These are phyloP conservation scores for Candida golubevii DNA, from an alignment of 805 yeast genomes.

Conservation along the genomic window DNA sequence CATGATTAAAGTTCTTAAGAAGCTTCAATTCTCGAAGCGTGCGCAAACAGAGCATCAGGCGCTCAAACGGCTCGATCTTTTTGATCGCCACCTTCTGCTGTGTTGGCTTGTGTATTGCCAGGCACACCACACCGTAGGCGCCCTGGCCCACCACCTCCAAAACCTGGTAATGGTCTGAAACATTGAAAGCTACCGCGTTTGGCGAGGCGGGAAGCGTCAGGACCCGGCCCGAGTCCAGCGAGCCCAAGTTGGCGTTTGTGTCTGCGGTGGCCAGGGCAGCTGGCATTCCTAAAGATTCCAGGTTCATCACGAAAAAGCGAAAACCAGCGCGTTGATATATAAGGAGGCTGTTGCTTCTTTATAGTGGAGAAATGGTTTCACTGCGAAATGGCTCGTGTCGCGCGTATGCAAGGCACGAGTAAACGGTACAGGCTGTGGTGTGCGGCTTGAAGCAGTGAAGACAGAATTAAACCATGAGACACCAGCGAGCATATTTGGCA, in stretches of 20 bases:
- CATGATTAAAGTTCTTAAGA: conserved; percentile 86
- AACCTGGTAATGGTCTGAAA: conserved; percentile 81
- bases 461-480: neutral
- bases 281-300: conserved; percentile 1
- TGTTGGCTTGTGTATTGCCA: conserved; percentile 82
- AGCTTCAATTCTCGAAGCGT: conserved; percentile 87
- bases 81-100: conserved; percentile 92
- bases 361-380: conserved; percentile 3
- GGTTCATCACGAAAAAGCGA: neutral
- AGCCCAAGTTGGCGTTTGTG: neutral
- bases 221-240: too few species aligned
- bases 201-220: neutral
- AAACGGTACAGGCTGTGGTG: neutral
- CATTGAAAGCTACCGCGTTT: conserved; percentile 58
- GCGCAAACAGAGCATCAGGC: conserved; percentile 82
- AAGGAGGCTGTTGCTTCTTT: neutral
- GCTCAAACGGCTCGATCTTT: conserved; percentile 87
- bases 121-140: conserved; percentile 91
- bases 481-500: neutral
- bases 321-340: neutral
- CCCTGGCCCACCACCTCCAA: conserved; percentile 90
- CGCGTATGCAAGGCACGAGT: conserved; percentile 6
- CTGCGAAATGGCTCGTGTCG: conserved; percentile 7
- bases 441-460: neutral
- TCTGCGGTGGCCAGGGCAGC: conserved; percentile 2